Evolutionary conservation across 352 stramenopile species (phyloP), one percentile per base, ranked within the genome.

Genomic region (Globisporangium yorkense): DNA sequence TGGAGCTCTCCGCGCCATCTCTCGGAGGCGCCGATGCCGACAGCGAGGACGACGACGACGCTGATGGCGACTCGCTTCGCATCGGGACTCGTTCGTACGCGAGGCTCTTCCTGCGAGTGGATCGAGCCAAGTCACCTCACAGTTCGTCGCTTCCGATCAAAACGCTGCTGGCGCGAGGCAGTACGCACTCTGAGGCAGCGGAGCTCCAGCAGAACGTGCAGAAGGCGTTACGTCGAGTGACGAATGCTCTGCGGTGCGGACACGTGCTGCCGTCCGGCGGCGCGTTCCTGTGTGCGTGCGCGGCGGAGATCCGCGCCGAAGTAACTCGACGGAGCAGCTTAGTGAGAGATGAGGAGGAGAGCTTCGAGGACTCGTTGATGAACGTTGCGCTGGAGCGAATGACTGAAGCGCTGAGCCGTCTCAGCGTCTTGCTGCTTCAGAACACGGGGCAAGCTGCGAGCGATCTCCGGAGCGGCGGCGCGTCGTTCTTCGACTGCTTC

Each of bases 261-360:
- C 47, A 56, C 29, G 8, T 65, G 12, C 47, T 65, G 7, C 59
- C 59, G 12, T 44, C 47, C 13, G 59, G 51, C n/a, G 59, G 59
- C 31, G 45, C 59, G 2, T 51, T 39, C 46, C 47, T 61, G 12
- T 56, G 53, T 24, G 59, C 59, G 6, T 61, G 46, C 18, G 46
- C 53, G 10, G 54, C 53, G 1, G 59, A 55, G 21, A 24, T 61
- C 9, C 53, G 35, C 16, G 18, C 51, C 3, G 27, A 33, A 24
- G 16, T 15, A 5, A 13, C 33, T 51, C 6, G 35, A 51, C 43
- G 6, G 18, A 20, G 1, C 16, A 46, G 5, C 21, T 48, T 2
- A 49, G 15, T 2, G 21, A 49, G 21, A 49, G 9, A 1, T 9
- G 9, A 47, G 5, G 41, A 46, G 12, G 2, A n/a, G 16, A 18